A percentile compares a stretch with the other conserved stretches of the same genome.
phyloP scores from a whole-genome alignment of 2,329 filamentous ascomycete species.

The Clonostachys sp. region DNA sequence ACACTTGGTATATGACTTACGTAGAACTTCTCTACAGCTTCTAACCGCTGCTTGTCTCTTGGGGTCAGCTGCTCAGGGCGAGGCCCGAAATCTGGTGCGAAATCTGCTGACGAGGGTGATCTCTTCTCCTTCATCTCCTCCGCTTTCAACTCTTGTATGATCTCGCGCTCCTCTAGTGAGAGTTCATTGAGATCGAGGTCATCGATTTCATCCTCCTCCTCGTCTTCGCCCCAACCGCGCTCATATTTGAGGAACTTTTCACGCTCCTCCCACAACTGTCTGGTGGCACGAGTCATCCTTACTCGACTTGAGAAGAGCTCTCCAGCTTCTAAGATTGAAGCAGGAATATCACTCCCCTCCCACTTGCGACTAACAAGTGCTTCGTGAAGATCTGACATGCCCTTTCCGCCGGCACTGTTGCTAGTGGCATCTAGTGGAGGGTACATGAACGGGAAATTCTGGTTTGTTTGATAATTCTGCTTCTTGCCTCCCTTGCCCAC shows the following conservation, averaged over 20 bases:
- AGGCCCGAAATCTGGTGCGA: conserved; percentile 40
- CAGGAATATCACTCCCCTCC: conserved; percentile 91
- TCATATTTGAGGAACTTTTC: conserved; percentile 90
- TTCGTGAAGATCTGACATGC: conserved; percentile 75
- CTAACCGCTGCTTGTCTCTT: conserved; percentile 59
- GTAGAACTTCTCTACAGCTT: conserved; percentile 79
- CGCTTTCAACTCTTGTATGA: conserved; percentile 33
- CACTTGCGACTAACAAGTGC: conserved; percentile 76
- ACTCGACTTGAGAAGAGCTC: conserved; percentile 87
- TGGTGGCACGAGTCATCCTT: conserved; percentile 84
- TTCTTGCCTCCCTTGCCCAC: conserved; percentile 94
- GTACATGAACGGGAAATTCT: conserved; percentile 97
- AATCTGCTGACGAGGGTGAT: conserved; percentile 9
- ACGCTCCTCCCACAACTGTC: conserved; percentile 91
- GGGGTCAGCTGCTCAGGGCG: conserved; percentile 38
- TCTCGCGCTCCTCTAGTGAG: conserved; percentile 30
- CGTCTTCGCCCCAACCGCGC: conserved; percentile 70
- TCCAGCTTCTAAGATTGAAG: conserved; percentile 91
- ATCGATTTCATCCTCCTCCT: conserved; percentile 36
- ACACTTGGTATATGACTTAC: conserved; percentile 44
- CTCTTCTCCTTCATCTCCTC: conserved; percentile 23
- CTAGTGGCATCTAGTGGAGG: conserved; percentile 85
- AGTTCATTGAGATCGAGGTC: conserved; percentile 41
- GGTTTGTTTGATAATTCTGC: conserved; percentile 98
- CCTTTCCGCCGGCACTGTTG: conserved; percentile 87